Evolutionary conservation across 2,329 filamentous ascomycete species (phyloP).

Genomic region (Ophiostoma tasmaniense): DNA sequence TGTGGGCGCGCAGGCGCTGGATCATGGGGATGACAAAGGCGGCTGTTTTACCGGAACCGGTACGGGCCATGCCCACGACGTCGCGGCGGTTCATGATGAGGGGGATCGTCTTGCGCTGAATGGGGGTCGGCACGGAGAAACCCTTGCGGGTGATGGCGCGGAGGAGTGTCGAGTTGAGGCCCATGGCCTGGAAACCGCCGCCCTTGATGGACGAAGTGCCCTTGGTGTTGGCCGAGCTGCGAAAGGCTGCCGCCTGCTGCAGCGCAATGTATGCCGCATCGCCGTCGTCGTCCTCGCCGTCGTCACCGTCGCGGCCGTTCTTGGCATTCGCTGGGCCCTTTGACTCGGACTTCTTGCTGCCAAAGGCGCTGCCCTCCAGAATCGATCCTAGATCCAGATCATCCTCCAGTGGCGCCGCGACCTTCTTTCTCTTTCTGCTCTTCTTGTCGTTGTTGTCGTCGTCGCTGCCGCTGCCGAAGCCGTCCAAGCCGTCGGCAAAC

Average conservation of each 20-base stretch:
- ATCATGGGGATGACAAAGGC: conserved; percentile 99
- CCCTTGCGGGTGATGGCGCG: conserved; percentile 91
- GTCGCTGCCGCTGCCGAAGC: conserved; percentile 37
- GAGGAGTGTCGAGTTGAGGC: conserved; percentile 70
- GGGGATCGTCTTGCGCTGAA: conserved; percentile 94
- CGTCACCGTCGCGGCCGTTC: conserved; percentile 37
- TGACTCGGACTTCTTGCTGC: conserved; percentile 19
- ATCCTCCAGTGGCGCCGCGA: conserved; percentile 28
- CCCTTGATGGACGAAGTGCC: conserved; percentile 86
- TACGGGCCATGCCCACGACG: conserved; percentile 97
- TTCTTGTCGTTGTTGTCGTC: conserved; percentile 33
- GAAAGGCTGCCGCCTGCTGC: conserved; percentile 76
- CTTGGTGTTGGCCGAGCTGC: conserved; percentile 74
- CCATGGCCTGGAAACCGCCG: conserved; percentile 95
- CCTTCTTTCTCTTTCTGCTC: conserved; percentile 24
- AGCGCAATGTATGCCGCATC: conserved; percentile 90
- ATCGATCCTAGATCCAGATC: conserved; percentile 54
- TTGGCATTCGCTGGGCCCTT: neutral
- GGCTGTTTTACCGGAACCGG: conserved; percentile 97
- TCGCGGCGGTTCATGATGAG: conserved; percentile 82
- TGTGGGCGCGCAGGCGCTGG: conserved; percentile 82
- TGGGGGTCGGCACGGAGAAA: conserved; percentile 91
- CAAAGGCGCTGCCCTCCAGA: conserved; percentile 45
- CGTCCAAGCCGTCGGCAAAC: conserved; percentile 43
- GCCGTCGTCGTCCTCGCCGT: conserved; percentile 46